Conservation (phyloP, 176 grass and related monocot genomes). For the Phoenix dactylifera region DNA sequence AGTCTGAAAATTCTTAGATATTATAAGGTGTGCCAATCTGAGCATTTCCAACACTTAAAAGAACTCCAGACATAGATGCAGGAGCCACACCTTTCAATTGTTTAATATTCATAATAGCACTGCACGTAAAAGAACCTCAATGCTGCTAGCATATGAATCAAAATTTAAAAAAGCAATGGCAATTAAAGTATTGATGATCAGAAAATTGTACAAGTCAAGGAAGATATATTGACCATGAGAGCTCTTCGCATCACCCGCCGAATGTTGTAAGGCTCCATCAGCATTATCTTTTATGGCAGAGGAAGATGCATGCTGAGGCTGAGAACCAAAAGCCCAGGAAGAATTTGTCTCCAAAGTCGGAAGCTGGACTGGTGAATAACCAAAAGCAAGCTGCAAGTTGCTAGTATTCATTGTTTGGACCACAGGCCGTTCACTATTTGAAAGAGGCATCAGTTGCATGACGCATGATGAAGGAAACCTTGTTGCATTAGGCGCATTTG, state of each 20-base stretch:
- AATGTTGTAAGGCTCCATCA: constrained; percentile 28
- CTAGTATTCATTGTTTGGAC: constrained; percentile 22
- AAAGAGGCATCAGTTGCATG: constrained; percentile 45
- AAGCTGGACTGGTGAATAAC: constrained; percentile 68
- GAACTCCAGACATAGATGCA: too few species aligned
- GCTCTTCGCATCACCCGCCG: constrained; percentile 45
- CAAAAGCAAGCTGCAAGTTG: constrained; percentile 59
- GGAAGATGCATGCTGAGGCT: constrained; percentile 33
- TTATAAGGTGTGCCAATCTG: too few species aligned
- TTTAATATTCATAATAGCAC: too few species aligned
- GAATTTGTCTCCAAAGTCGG: constrained; percentile 89
- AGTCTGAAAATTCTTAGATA: too few species aligned
- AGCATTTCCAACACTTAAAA: too few species aligned
- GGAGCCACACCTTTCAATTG: too few species aligned
- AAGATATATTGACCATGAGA: constrained; percentile 39
- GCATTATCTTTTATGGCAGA: constrained; percentile 28
- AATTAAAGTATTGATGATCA: too few species aligned
- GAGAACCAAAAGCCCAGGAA: constrained; percentile 66
- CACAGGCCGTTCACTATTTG: constrained; percentile 30
- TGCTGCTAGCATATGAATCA: too few species aligned
- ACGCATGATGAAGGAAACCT: constrained; percentile 34
- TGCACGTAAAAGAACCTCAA: too few species aligned
- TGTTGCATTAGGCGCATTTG: constrained; percentile 23
- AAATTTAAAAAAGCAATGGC: too few species aligned
- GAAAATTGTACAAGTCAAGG: background rate